Conservation (phyloP, 2,329 filamentous ascomycete genomes). For the Leptodontidium sp. region DNA sequence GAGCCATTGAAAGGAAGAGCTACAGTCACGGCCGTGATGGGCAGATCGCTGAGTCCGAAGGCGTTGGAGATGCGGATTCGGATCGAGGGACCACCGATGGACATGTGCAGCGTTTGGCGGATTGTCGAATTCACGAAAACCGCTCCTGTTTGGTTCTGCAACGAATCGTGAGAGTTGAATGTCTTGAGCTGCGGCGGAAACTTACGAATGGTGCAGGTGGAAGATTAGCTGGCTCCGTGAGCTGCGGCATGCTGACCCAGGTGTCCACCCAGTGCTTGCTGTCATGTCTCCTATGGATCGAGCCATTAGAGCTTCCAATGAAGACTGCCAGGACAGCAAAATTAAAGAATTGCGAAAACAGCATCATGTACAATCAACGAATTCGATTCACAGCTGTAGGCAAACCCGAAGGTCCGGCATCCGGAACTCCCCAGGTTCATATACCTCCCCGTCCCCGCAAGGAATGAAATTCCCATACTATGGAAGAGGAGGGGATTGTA, state of each 20-base stretch:
- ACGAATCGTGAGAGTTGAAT: neutral
- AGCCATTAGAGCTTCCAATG: slow-evolving; percentile 1
- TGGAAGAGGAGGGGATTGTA: neutral
- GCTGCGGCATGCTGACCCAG: slow-evolving; percentile 72
- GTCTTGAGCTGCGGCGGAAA: slow-evolving; percentile 20
- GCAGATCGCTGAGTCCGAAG: slow-evolving; percentile 67
- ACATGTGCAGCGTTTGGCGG: slow-evolving; percentile 70
- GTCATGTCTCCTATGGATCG: slow-evolving; percentile 17
- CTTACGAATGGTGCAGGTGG: slow-evolving; percentile 67
- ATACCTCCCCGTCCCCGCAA: slow-evolving; percentile 7
- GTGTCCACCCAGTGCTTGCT: slow-evolving; percentile 47
- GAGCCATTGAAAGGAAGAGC: slow-evolving; percentile 62
- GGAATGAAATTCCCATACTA: neutral
- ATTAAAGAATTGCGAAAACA: neutral
- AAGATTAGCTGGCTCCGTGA: slow-evolving; percentile 68
- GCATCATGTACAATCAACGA: neutral
- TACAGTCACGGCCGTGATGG: slow-evolving; percentile 66
- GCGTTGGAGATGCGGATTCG: slow-evolving; percentile 71
- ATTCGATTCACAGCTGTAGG: neutral
- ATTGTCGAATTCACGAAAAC: slow-evolving; percentile 70
- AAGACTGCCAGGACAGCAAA: neutral
- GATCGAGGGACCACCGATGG: slow-evolving; percentile 62
- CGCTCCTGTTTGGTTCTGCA: slow-evolving; percentile 49
- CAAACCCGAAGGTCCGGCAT: neutral
- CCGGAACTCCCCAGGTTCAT: neutral